A percentile compares a stretch with the other conserved stretches of the same genome.
Evolutionary conservation across 768 basidiomycete species (phyloP).

Genomic region (Auriscalpium vulgare): DNA sequence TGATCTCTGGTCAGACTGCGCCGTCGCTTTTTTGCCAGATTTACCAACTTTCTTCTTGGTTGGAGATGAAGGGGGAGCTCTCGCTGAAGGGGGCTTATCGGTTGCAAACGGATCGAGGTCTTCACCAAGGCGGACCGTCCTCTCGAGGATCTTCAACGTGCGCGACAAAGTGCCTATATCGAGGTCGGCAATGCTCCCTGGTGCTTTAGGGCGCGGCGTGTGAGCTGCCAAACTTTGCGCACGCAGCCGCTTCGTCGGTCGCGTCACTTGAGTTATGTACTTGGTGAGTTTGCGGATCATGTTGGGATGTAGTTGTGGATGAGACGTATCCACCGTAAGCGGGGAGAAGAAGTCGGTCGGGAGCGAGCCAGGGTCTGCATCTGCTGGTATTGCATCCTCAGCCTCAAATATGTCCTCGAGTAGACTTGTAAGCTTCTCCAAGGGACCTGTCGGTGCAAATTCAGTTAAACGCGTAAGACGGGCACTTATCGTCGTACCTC

Average conservation of each 20-base stretch:
- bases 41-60: slow-evolving; percentile 38
- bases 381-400: slow-evolving; percentile 61
- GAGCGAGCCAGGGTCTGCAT: slow-evolving; percentile 42
- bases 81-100: slow-evolving; percentile 12
- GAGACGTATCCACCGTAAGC: slow-evolving; percentile 46
- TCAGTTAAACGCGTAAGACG: not conserved
- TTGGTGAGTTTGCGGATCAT: slow-evolving; percentile 64
- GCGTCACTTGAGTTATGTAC: slow-evolving; percentile 56
- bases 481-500: slow-evolving; percentile 36
- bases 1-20: slow-evolving; percentile 32
- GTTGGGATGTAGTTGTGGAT: slow-evolving; percentile 50
- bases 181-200: slow-evolving; percentile 49
- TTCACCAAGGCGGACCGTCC: slow-evolving; percentile 71
- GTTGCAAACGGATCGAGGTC: slow-evolving; percentile 62
- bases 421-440: slow-evolving; percentile 69
- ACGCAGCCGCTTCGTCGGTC: slow-evolving; percentile 62
- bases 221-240: slow-evolving; percentile 26
- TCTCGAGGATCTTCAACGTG: slow-evolving; percentile 69
- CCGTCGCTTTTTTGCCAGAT: slow-evolving; percentile 26
- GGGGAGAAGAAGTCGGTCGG: slow-evolving; percentile 58
- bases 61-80: slow-evolving; percentile 14
- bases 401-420: slow-evolving; percentile 84
- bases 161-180: slow-evolving; percentile 56
- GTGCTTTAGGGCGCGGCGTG: slow-evolving; percentile 44
- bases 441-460: slow-evolving; percentile 35